phyloP scores from a whole-genome alignment of 2,329 filamentous ascomycete species.

The Trichoderma citrinoviride region DNA sequence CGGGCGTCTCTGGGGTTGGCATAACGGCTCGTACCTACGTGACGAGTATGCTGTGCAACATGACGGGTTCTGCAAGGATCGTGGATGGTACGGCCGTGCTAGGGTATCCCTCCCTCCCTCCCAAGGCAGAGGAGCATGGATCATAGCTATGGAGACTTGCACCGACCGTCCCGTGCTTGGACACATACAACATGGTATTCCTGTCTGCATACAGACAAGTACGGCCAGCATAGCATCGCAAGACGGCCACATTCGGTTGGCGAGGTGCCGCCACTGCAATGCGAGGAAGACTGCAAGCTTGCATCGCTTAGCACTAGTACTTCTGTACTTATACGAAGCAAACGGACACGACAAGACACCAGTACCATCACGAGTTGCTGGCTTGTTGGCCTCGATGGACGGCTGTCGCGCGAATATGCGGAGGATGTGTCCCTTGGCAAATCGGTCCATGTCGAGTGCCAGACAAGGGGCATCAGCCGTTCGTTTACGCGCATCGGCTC shows the following conservation, averaged over 20 bases:
- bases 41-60: slow-evolving; percentile 15
- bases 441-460: background rate
- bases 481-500: slow-evolving; percentile 1
- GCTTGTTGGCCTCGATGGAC: background rate
- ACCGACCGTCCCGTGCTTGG: slow-evolving; percentile 2
- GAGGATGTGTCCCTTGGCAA: background rate
- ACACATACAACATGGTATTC: background rate
- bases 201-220: no score
- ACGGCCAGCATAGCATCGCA: background rate
- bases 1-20: slow-evolving; percentile 15
- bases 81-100: slow-evolving; percentile 1
- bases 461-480: background rate
- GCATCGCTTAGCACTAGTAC: background rate
- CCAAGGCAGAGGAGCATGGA: background rate
- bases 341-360: background rate
- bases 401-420: background rate
- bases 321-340: background rate
- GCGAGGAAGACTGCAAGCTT: background rate
- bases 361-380: background rate
- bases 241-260: background rate
- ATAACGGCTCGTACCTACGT: slow-evolving; percentile 17
- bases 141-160: background rate
- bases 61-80: slow-evolving; percentile 4
- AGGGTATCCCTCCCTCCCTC: slow-evolving; percentile 4
- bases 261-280: background rate